Base-by-base conservation (phyloP, 768 basidiomycete species). In the Tylopilus plumbeoviolaceoides region DNA sequence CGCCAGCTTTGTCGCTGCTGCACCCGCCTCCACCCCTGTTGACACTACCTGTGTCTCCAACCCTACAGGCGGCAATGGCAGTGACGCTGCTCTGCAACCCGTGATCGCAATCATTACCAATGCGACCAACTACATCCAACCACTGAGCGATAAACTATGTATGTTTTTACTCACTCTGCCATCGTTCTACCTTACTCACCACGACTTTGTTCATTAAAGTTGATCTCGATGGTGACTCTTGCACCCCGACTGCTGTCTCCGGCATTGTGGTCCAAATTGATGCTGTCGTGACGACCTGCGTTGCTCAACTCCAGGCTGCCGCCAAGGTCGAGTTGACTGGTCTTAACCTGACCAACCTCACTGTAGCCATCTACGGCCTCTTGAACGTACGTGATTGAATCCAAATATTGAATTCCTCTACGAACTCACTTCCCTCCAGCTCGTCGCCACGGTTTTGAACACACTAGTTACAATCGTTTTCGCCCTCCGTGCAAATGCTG, bases 1-100 rank as follows among this genome's bases (percentile, higher is more conserved):
- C 2, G 42, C 56, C 14, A 52, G 60, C 54, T 49, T 64, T n/a
- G 59, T 62, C 10, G 55, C 49, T 33, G 63, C 63, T 3, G 56
- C 43, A 0, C 63, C 63, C 5, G 7, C 47, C 17, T 46, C 50
- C 36, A 12, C n/a, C 14, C 44, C 46, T n/a, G 9, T 25, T 11
- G 51, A 31, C 18, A 44, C 47, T 0, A 43, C 57, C 5, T 59
- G 61, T 39, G 41, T 52, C 40, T 30, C 53, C 8, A 5, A 15
- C 11, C 23, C 50, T 14, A n/a, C 14, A 27, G 30, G 55, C 4
- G 52, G 53, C 9, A 46, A 3, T 10, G 53, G 57, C 7, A 56
- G 41, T 20, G 53, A 53, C 31, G 45, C 51, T 18, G 0, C 61
- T 28, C 8, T 56, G 12, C 55, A 60, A 5, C 59, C 59, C 2